Evolutionary conservation across 176 grass and related monocot genomes (phyloP).

Genomic region (Eleusine coracana): DNA sequence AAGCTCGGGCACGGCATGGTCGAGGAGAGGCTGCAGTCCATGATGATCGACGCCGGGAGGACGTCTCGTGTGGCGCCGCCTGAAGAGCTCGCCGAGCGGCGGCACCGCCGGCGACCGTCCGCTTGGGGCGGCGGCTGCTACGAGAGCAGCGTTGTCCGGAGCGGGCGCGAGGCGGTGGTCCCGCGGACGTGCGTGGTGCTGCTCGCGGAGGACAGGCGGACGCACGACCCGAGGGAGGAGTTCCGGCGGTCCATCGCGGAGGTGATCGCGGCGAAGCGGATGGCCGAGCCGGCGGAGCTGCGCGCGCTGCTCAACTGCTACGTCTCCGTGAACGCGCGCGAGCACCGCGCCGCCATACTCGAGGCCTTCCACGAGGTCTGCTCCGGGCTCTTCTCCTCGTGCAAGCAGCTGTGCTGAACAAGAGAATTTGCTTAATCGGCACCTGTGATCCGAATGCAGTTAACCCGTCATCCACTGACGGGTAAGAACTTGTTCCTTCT

Average conservation of each 20-base stretch:
- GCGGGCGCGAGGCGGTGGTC: background rate
- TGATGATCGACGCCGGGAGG: conserved; percentile 39
- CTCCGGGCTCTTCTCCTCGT: conserved; percentile 60
- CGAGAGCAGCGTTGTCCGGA: conserved; percentile 17
- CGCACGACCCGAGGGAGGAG: conserved; percentile 69
- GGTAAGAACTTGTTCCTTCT: background rate
- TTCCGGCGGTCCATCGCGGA: conserved; percentile 76
- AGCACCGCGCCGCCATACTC: conserved; percentile 78
- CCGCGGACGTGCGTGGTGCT: conserved; percentile 60
- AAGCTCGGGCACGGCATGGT: conserved; percentile 69
- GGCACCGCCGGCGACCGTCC: background rate
- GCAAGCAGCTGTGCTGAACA: conserved; percentile 36
- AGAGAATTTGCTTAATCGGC: background rate
- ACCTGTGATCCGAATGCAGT: background rate
- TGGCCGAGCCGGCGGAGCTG: conserved; percentile 82
- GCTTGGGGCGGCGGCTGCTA: conserved; percentile 18
- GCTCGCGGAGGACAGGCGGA: conserved; percentile 72
- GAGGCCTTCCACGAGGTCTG: conserved; percentile 92
- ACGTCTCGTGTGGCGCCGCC: background rate
- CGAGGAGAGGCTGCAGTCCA: conserved; percentile 67
- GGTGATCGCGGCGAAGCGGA: conserved; percentile 76
- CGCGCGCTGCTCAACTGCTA: conserved; percentile 87
- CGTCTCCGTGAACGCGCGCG: conserved; percentile 73
- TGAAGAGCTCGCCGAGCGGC: background rate
- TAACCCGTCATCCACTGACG: background rate